Percentiles rank a stretch among this genome's conserved stretches.
phyloP scores from a whole-genome alignment of 1,284 basidiomycete species.

The Moniliophthora roreri region DNA sequence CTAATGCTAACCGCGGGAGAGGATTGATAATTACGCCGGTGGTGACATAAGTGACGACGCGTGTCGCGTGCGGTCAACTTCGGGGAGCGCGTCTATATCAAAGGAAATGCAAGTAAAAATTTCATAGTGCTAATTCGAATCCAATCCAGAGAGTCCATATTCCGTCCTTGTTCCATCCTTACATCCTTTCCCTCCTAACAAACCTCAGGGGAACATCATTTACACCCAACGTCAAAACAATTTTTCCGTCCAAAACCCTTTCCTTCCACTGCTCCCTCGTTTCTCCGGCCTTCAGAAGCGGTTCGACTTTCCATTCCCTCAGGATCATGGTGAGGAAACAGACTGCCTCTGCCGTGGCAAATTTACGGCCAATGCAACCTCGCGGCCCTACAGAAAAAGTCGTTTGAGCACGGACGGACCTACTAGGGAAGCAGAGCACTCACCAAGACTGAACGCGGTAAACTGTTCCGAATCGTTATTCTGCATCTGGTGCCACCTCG shows the following conservation, averaged over 20 bases:
- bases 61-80: too few relatives aligned
- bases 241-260: slow-evolving; percentile 15
- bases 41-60: too few relatives aligned
- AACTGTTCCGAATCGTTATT: slow-evolving; percentile 19
- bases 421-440: slow-evolving; percentile 17
- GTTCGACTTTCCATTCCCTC: slow-evolving; percentile 25
- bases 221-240: slow-evolving; percentile 14
- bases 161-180: too few relatives aligned
- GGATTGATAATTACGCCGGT: too few relatives aligned
- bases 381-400: slow-evolving; percentile 2
- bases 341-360: slow-evolving; percentile 28
- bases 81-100: too few relatives aligned
- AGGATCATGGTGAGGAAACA: slow-evolving; percentile 26
- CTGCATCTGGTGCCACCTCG: slow-evolving; percentile 26
- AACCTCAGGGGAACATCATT: slow-evolving; percentile 14
- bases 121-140: too few relatives aligned
- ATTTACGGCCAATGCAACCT: slow-evolving; percentile 25
- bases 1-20: too few relatives aligned
- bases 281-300: slow-evolving; percentile 9
- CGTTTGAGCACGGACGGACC: neutral
- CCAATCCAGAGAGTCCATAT: too few relatives aligned
- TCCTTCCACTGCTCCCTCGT: slow-evolving; percentile 11
- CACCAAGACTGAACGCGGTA: slow-evolving; percentile 15
- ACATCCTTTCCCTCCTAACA: slow-evolving; percentile 1
- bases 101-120: too few relatives aligned